These are phyloP conservation scores for Puccinia novopanici DNA, from an alignment of 1,284 basidiomycete genomes.

Conservation along the genomic window DNA sequence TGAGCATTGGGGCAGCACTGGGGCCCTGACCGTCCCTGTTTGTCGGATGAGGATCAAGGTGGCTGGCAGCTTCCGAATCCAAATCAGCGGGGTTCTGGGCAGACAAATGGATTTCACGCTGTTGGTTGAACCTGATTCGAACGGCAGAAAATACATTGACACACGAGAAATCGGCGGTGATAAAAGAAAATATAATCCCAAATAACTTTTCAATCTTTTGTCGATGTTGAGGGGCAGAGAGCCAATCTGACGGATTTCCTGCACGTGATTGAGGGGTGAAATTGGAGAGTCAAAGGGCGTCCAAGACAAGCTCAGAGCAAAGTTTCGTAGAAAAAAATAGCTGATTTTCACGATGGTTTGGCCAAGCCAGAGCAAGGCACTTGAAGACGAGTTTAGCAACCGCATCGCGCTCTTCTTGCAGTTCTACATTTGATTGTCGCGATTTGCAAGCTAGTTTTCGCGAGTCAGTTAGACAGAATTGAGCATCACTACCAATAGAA, in stretches of 20 bases:
- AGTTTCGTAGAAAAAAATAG: constrained; percentile 38
- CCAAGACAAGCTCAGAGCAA: constrained; percentile 38
- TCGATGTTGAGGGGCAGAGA: background rate
- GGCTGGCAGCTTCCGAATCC: background rate
- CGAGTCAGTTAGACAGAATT: constrained; percentile 12
- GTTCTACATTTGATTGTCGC: background rate
- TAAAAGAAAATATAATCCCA: constrained; percentile 41
- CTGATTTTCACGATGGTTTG: constrained; percentile 37
- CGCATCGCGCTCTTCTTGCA: constrained; percentile 43
- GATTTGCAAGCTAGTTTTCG: background rate
- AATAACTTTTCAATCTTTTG: constrained; percentile 36
- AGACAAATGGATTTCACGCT: background rate
- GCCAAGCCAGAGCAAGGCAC: constrained; percentile 35
- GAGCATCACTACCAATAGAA: background rate
- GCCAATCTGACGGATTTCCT: background rate
- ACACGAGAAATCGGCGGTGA: constrained; percentile 42
- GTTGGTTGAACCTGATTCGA: constrained; percentile 22
- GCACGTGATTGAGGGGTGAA: constrained; percentile 9
- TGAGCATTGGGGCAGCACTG: background rate
- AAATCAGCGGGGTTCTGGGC: background rate
- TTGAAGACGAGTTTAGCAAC: constrained; percentile 43
- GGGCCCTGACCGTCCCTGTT: background rate
- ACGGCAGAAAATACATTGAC: constrained; percentile 31
- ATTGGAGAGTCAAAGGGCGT: constrained; percentile 41
- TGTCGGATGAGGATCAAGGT: background rate